A percentile compares a stretch with the other conserved stretches of the same genome.
phyloP scores from a whole-genome alignment of 768 basidiomycete species.

The Holtermanniella nyarrowii region DNA sequence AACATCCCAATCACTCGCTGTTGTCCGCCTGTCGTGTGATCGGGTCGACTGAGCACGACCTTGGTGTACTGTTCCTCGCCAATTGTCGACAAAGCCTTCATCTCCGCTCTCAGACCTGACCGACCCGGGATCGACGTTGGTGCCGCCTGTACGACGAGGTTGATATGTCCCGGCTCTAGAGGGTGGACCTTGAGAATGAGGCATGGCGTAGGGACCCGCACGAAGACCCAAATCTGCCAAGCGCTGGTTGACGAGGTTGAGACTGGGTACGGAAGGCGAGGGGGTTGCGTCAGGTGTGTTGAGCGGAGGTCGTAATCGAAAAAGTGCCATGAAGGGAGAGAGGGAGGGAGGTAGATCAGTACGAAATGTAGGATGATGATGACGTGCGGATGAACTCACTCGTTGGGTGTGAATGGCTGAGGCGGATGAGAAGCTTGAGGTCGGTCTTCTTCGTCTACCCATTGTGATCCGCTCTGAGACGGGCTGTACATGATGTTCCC shows the following conservation, averaged over 20 bases:
- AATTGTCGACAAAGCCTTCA: neutral
- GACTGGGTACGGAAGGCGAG: neutral
- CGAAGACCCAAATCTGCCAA: neutral
- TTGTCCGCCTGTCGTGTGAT: neutral
- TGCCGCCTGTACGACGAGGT: slow-evolving; percentile 21
- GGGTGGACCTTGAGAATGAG: too few relatives aligned
- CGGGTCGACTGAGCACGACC: neutral
- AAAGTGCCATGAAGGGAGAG: neutral
- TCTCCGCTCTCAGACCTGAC: neutral
- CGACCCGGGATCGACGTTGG: slow-evolving; percentile 26
- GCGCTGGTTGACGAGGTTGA: neutral
- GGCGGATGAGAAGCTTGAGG: neutral
- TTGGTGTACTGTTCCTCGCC: slow-evolving; percentile 1
- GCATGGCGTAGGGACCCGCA: too few relatives aligned
- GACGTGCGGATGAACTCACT: too few relatives aligned
- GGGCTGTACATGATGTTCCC: neutral
- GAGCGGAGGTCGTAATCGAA: neutral
- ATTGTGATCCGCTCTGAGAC: neutral
- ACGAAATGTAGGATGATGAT: too few relatives aligned
- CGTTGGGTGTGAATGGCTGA: neutral
- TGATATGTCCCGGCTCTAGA: too few relatives aligned
- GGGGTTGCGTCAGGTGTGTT: neutral
- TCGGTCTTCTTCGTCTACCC: neutral
- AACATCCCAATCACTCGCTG: neutral
- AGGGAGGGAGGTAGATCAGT: neutral